A percentile compares a stretch with the other conserved stretches of the same genome.
These are phyloP conservation scores for Rhypophila decipiens DNA, from an alignment of 495 filamentous ascomycete genomes.

Conservation along the genomic window DNA sequence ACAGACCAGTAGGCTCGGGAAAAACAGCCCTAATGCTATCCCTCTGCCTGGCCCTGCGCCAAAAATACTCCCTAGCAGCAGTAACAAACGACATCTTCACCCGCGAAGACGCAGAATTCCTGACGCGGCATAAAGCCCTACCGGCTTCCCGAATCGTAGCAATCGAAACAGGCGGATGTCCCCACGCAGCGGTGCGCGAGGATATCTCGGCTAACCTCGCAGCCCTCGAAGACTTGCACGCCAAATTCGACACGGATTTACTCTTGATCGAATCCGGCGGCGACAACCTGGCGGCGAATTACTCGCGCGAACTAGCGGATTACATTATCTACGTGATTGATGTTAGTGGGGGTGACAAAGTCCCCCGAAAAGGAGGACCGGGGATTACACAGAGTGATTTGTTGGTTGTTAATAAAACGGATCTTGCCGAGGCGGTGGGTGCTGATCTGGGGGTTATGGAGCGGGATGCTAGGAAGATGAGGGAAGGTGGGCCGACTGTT, in stretches of 20 bases:
- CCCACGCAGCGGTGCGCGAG: slow-evolving; percentile 95
- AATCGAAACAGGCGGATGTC: slow-evolving; percentile 97
- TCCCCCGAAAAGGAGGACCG: slow-evolving; percentile 91
- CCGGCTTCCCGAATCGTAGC: slow-evolving; percentile 77
- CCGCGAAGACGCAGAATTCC: slow-evolving; percentile 94
- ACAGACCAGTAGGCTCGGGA: slow-evolving; percentile 92
- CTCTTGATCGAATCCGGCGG: slow-evolving; percentile 92
- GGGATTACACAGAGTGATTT: slow-evolving; percentile 94
- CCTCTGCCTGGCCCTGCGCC: slow-evolving; percentile 72
- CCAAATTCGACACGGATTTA: slow-evolving; percentile 62
- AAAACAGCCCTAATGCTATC: slow-evolving; percentile 96
- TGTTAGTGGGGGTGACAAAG: slow-evolving; percentile 94
- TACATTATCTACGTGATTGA: slow-evolving; percentile 99
- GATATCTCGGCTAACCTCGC: slow-evolving; percentile 92
- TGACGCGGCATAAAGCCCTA: slow-evolving; percentile 77
- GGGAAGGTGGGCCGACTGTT: slow-evolving; percentile 92
- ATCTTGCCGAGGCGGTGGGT: slow-evolving; percentile 84
- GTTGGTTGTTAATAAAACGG: slow-evolving; percentile 92
- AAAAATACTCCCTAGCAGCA: slow-evolving; percentile 77
- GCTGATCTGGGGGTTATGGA: slow-evolving; percentile 94
- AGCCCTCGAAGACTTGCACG: slow-evolving; percentile 81
- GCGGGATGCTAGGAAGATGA: slow-evolving; percentile 86
- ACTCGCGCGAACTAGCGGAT: slow-evolving; percentile 86
- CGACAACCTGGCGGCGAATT: slow-evolving; percentile 96
- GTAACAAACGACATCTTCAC: slow-evolving; percentile 99